A percentile compares a stretch with the other conserved stretches of the same genome.
Conservation (phyloP, 129 eudicot species). For the Escallonia rubra region DNA sequence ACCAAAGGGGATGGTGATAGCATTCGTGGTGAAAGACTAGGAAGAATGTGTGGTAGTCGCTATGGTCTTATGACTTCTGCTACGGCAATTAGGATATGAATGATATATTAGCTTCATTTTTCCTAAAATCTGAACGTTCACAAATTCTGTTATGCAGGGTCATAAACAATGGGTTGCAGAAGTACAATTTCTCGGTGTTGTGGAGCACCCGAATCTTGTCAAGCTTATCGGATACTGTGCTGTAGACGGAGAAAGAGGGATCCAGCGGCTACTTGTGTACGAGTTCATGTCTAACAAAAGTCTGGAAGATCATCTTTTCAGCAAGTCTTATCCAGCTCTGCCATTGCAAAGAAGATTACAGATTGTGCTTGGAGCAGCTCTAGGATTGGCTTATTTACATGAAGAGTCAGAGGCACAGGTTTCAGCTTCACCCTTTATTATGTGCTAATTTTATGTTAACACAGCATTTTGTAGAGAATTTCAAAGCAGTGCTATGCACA, state of each 20-base stretch:
- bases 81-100: no score
- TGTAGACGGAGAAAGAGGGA: constrained; percentile 81
- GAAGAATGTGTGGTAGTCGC: no score
- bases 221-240: constrained; percentile 85
- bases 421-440: neutral
- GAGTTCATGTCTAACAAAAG: constrained; percentile 77
- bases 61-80: no score
- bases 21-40: neutral
- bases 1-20: no score
- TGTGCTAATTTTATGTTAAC: neutral
- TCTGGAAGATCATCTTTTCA: constrained; percentile 75
- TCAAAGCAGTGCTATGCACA: neutral
- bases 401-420: constrained; percentile 74
- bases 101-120: no score
- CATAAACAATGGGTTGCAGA: constrained; percentile 88
- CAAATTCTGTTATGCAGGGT: constrained; percentile 36
- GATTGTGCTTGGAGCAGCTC: constrained; percentile 72
- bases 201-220: constrained; percentile 77
- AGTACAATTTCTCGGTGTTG: constrained; percentile 78
- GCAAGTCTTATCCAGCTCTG: constrained; percentile 31
- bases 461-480: neutral
- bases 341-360: constrained; percentile 60
- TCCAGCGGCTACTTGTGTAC: constrained; percentile 62
- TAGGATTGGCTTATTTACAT: constrained; percentile 73
- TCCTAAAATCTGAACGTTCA: no score